Percentiles rank a stretch among this genome's conserved stretches.
Evolutionary conservation across 2,329 filamentous ascomycete species (phyloP).

Genomic region (Xylaria sp.): DNA sequence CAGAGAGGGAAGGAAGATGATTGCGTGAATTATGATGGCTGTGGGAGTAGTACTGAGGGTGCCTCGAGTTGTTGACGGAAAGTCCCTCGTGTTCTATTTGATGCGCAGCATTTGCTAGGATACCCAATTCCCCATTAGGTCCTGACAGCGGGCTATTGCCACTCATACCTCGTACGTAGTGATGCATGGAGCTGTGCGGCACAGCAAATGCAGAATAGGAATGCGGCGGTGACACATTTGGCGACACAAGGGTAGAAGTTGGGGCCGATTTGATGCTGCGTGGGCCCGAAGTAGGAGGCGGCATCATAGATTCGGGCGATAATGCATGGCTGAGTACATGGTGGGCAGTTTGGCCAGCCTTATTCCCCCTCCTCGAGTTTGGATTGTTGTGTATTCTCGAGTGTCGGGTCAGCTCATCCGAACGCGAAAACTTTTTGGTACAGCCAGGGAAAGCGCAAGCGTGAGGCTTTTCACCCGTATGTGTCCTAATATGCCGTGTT

Average conservation of each 20-base stretch:
- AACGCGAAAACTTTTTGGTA: conserved; percentile 95
- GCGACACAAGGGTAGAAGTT: conserved; percentile 84
- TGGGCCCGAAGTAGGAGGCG: conserved; percentile 69
- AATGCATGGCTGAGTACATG: conserved; percentile 53
- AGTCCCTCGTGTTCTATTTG: conserved; percentile 66
- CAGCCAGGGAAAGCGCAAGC: conserved; percentile 94
- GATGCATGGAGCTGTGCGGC: conserved; percentile 51
- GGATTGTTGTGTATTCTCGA: conserved; percentile 99
- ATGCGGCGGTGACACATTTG: conserved; percentile 93
- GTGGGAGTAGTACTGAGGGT: conserved; percentile 61
- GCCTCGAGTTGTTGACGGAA: conserved; percentile 51
- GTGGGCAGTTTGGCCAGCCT: conserved; percentile 61
- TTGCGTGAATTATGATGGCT: conserved; percentile 57
- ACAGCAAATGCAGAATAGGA: conserved; percentile 76
- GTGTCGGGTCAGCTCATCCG: conserved; percentile 94
- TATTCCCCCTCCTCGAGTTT: conserved; percentile 92
- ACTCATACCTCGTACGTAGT: conserved; percentile 53
- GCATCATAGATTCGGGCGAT: conserved; percentile 70
- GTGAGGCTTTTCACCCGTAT: conserved; percentile 98
- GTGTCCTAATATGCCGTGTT: conserved; percentile 87
- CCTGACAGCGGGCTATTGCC: conserved; percentile 48
- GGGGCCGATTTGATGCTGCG: conserved; percentile 88
- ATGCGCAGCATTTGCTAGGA: conserved; percentile 65
- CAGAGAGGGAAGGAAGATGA: conserved; percentile 76
- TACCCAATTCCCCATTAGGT: conserved; percentile 58